Percentiles rank a stretch among this genome's conserved stretches.
phyloP scores from a whole-genome alignment of 805 yeast species.

The Suhomyces sp. region DNA sequence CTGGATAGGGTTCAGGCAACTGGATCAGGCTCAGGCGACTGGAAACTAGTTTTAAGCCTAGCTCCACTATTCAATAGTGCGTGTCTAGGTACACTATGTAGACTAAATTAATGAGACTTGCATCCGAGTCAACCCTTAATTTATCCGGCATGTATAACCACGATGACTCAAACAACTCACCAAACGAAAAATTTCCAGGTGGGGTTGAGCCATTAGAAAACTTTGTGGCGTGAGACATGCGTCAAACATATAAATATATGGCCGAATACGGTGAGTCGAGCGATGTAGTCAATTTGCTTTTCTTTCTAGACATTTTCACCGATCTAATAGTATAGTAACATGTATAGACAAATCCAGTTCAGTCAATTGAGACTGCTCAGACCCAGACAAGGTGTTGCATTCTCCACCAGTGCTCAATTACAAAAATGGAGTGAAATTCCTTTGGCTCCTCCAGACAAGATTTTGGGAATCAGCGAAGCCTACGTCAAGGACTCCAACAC shows the following conservation, averaged over 20 bases:
- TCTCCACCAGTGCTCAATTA: conserved; percentile 7
- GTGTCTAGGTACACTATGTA: neutral
- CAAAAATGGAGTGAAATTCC: conserved; percentile 31
- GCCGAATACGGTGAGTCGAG: neutral
- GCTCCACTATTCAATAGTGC: neutral
- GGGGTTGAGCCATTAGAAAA: conserved; percentile 1
- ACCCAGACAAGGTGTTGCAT: conserved; percentile 5
- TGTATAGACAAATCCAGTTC: conserved; percentile 5
- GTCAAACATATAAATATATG: neutral
- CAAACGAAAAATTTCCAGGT: conserved; percentile 3
- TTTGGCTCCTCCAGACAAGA: conserved; percentile 78
- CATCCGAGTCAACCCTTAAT: neutral
- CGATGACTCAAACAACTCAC: conserved; percentile 3
- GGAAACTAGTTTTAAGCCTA: neutral
- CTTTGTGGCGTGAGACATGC: neutral
- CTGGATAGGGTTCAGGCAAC: neutral
- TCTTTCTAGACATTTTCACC: neutral
- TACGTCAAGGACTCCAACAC: conserved; percentile 64
- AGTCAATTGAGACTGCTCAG: conserved; percentile 2
- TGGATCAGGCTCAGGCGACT: neutral
- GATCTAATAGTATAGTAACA: neutral
- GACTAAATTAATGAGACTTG: neutral
- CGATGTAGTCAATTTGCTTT: neutral
- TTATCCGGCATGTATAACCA: neutral
- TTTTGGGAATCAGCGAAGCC: conserved; percentile 73